These are phyloP conservation scores for Leishmania tropica DNA, from an alignment of 208 protist genomes.

Conservation along the genomic window DNA sequence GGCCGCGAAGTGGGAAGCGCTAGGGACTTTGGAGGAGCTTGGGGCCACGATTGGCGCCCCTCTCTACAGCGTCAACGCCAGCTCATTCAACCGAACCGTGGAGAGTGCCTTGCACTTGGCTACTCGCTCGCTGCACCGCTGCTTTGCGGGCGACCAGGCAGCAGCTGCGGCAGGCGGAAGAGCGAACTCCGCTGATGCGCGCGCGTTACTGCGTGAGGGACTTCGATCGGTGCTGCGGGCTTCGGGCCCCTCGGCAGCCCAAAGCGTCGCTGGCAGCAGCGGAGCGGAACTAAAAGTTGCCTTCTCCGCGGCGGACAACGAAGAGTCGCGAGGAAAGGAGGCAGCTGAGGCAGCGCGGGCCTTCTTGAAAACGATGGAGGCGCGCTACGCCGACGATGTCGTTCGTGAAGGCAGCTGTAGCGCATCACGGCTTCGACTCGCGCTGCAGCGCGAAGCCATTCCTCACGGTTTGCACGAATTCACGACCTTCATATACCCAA, in stretches of 20 bases:
- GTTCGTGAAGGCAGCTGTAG: background rate
- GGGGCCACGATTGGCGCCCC: conserved; percentile 18
- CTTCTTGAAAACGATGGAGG: conserved; percentile 34
- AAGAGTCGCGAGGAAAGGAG: background rate
- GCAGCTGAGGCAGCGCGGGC: background rate
- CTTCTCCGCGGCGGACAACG: background rate
- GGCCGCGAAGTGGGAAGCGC: background rate
- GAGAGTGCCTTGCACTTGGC: conserved; percentile 14
- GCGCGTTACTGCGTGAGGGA: background rate
- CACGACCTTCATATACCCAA: conserved; percentile 3
- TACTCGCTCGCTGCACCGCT: background rate
- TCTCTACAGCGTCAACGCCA: conserved; percentile 1
- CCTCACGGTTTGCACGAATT: conserved; percentile 13
- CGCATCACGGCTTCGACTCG: conserved; percentile 1
- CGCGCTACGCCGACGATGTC: background rate
- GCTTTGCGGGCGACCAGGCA: background rate
- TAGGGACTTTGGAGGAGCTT: background rate
- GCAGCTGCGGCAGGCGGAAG: background rate
- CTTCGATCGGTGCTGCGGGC: background rate
- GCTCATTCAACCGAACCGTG: background rate
- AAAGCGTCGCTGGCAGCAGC: background rate
- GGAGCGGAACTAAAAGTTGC: background rate
- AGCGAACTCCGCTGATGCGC: background rate
- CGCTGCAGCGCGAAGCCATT: conserved; percentile 8
- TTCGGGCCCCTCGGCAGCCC: background rate